Base-by-base conservation (phyloP, 2,329 filamentous ascomycete species). In the Nemania abortiva region DNA sequence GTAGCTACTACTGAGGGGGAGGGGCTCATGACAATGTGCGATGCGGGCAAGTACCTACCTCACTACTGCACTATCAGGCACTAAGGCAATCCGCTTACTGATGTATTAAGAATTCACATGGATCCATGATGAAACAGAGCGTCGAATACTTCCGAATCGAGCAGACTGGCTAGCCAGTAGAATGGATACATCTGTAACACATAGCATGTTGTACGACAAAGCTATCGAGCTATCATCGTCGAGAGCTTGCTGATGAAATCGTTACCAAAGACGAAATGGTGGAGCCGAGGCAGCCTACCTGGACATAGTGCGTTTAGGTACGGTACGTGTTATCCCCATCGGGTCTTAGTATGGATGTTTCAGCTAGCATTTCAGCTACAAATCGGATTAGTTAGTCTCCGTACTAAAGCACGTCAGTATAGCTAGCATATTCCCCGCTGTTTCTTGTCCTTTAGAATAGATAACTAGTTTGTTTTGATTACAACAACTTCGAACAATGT, bases 1-100 rank as follows among this genome's bases (percentile, higher is more conserved):
- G 15, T 18, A 42, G 39, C 13, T 42, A 15, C 39, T 54, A 22
- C 31, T 52, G 49, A 68, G 54, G 59, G 53, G 60, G 60, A 55
- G 56, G 61, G 45, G 60, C 31, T 24, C 20, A 15, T 47, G 45
- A 24, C 20, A 31, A 37, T 29, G 7, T 20, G 20, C 34, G 9
- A 37, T 42, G 39, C 15, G 27, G 22, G 50, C 50, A 53, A n/a
- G 24, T 18, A 15, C 39, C 39, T 42, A 42, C 42, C 27, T 45
- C 22, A 47, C 24, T 18, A 37, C 34, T 37, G 34, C 34, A 37
- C 34, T 37, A 37, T 18, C 11, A n/a, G 50, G 20, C 15, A 52
- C 60, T 63, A 54, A 55, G 53, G 50, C 53, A 64, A 57, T 29
- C 62, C 42, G 67, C 67, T 69, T 62, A 69, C 63, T 69, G 67